Evolutionary conservation across 495 filamentous ascomycete genomes (phyloP).

Genomic region (Lentithecium fluviatile): DNA sequence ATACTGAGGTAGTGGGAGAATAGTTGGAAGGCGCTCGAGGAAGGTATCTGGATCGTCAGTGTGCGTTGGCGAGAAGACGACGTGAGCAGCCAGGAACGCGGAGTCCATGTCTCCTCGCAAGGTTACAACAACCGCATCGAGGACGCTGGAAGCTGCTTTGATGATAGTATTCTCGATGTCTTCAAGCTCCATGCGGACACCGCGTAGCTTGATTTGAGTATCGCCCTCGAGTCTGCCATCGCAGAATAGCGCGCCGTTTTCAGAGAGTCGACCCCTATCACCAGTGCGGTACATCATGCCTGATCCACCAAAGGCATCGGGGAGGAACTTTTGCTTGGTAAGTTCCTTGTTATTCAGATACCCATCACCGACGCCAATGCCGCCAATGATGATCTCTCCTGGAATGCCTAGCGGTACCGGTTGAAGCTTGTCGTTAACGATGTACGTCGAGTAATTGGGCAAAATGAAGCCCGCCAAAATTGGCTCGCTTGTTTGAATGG

Average conservation of each 20-base stretch:
- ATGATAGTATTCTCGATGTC: conserved; percentile 5
- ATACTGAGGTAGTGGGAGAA: conserved; percentile 6
- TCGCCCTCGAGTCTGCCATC: neutral
- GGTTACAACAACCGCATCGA: neutral
- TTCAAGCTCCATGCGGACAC: conserved; percentile 3
- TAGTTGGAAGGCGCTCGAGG: neutral
- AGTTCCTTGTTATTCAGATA: neutral
- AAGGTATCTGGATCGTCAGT: neutral
- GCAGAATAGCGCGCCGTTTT: neutral
- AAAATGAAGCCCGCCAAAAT: neutral
- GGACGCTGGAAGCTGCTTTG: neutral
- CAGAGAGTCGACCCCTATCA: neutral
- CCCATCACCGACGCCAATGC: neutral
- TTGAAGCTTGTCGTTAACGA: neutral
- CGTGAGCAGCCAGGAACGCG: conserved; percentile 7
- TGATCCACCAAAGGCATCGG: neutral
- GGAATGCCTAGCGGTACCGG: conserved; percentile 2
- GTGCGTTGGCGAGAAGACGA: neutral
- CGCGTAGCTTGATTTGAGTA: neutral
- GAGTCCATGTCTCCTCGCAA: neutral
- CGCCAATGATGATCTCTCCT: conserved; percentile 9
- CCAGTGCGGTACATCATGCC: conserved; percentile 4
- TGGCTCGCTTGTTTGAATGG: too few species aligned
- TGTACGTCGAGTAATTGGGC: conserved; percentile 1
- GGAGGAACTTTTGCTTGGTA: neutral